Evolutionary conservation across 768 basidiomycete species (phyloP), one percentile per base, ranked within the genome.

Genomic region (Mycena latifolia): DNA sequence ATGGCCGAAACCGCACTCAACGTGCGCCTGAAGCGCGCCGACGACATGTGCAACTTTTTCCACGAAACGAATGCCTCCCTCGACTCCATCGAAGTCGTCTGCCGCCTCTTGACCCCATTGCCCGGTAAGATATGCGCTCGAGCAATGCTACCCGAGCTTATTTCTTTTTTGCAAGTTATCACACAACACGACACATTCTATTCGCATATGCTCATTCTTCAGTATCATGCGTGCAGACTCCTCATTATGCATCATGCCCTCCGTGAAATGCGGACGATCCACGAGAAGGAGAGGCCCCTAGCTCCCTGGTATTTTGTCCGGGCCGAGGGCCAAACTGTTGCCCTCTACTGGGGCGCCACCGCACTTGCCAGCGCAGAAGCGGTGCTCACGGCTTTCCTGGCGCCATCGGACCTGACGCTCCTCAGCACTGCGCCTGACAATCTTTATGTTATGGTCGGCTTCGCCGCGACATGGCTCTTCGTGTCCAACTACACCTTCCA

Each of bases 401-500:
- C 80, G 25, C 63, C 75, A 31, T 65, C 72, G 31, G 80, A 84
- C 54, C 59, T 75, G 25, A 68, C 67, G 0, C 71, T 81, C n/a
- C 72, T 85, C 61, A 76, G 77, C 64, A 74, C 82, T 11, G 77
- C 81, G 10, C 83, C 83, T 3, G 84, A 84, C 70, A 73, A 71
- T 43, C 55, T 84, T 27, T 84, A 80, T 62, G 73, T 73, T 29
- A 78, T 85, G 77, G 74, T 84, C 48, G 73, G 78, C 0, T 82
- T 84, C 55, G 80, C 84, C 45, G 80, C 84, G 7, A 76, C 81
- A 1, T 83, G 77, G 52, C 63, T 85, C 53, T 77, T 85, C 54
- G 73, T 81, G 14, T 76, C 78, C 45, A 85, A 84, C 69, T 82
- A 83, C 71, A 77, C 73, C 50, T 73, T 82, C 28, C 63, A 76